These are phyloP conservation scores for Hydrangea macrophylla DNA, from an alignment of 148 eudicot genomes.

Conservation along the genomic window DNA sequence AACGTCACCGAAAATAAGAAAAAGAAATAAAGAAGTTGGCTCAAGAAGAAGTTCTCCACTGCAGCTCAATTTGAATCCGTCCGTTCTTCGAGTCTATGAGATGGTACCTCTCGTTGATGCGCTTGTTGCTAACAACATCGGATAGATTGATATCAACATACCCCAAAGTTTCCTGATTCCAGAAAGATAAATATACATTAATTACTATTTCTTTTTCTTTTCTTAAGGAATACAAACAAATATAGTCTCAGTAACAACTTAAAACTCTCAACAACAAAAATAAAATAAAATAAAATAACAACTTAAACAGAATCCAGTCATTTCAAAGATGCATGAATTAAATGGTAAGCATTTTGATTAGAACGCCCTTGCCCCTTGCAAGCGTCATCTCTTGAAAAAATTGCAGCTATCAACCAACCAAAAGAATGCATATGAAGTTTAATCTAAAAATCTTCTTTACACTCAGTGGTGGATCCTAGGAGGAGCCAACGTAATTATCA, in stretches of 20 bases:
- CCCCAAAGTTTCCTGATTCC: slow-evolving; percentile 20
- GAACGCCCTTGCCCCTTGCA: no score
- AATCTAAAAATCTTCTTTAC: no score
- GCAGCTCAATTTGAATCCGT: slow-evolving; percentile 34
- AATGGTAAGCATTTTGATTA: no score
- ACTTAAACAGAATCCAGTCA: background rate
- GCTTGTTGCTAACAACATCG: slow-evolving; percentile 39
- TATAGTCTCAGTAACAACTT: no score
- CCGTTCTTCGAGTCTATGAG: slow-evolving; percentile 44
- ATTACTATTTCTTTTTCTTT: no score
- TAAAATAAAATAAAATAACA: background rate
- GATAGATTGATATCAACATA: slow-evolving; percentile 32
- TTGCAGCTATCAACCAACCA: background rate
- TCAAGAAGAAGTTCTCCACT: slow-evolving; percentile 35
- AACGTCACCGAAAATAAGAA: background rate
- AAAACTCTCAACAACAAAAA: no score
- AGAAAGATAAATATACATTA: background rate
- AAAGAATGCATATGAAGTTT: background rate
- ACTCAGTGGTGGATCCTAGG: no score
- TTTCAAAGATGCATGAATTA: background rate
- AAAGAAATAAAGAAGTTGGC: background rate
- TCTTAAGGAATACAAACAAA: no score
- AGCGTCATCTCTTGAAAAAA: background rate
- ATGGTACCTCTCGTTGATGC: slow-evolving; percentile 38
- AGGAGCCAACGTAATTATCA: no score